Base-by-base conservation (phyloP, 2,329 filamentous ascomycete species). In the Xylariaceae sp. region DNA sequence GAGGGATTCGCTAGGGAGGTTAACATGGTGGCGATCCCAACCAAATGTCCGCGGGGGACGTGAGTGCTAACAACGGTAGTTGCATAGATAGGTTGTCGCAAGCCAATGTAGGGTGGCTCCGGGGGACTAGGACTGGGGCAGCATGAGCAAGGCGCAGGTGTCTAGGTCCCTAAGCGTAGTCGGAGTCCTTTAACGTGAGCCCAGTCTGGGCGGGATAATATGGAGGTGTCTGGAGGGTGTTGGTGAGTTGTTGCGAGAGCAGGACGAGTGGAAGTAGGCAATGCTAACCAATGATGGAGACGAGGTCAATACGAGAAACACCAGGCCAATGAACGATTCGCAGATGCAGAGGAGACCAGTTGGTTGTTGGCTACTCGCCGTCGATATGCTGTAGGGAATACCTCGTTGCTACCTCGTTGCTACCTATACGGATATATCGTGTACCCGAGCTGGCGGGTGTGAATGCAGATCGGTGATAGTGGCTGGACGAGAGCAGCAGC, bases 1-100 rank as follows among this genome's bases (percentile, higher is more conserved):
- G 78, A 78, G 69, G 81, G 78, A 64, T 78, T 81, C 66, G 77
- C 76, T 65, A 80, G 81, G 71, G 78, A 75, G 73, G 78, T 79
- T 73, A 82, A 75, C 77, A 81, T 81, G 73, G 76, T 73, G 69
- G 67, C 65, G 65, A 67, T 65, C 65, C 67, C 69, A 65, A 65
- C 66, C 67, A 64, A 62, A 67, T 64, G 68, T 69, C 71, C 69
- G 66, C 69, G 64, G 50, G 64, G 64, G 64, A 67, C 64, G 58
- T 49, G 35, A 61, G 56, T 53, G 60, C 59, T 62, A 53, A 59
- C 49, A 53, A 59, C 50, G 62, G 62, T 58, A 56, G 64, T 63
- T 55, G 62, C 65, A 67, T 67, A 66, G 64, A 67, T 66, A 15
- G 52, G 55, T 55, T 41, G 51, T 54, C 51, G 56, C 55, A 49